phyloP scores from a whole-genome alignment of 805 yeast species.

The Blastobotrys parvus region DNA sequence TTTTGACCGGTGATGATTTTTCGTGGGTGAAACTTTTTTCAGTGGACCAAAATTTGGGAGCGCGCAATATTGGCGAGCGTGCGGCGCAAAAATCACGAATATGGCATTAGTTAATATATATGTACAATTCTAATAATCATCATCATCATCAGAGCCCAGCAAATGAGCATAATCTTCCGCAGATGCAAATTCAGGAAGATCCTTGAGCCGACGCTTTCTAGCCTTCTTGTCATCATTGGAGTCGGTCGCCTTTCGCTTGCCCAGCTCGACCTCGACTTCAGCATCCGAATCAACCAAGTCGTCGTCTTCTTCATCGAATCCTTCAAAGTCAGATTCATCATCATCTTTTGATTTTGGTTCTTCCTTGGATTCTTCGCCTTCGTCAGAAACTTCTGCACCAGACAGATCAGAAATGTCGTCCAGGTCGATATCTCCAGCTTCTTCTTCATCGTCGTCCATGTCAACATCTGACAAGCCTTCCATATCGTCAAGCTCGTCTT shows the following conservation, averaged over 20 bases:
- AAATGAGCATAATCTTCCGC: conserved; percentile 80
- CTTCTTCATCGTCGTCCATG: conserved; percentile 24
- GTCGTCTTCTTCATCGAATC: conserved; percentile 33
- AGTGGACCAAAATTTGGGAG: no score
- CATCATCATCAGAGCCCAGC: conserved; percentile 52
- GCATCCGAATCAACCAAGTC: conserved; percentile 22
- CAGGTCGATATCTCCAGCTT: conserved; percentile 21
- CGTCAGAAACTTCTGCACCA: conserved; percentile 21
- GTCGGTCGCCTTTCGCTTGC: conserved; percentile 19
- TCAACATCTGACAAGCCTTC: conserved; percentile 13
- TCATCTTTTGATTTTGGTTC: conserved; percentile 17
- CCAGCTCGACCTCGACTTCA: conserved; percentile 23
- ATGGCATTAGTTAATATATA: neutral
- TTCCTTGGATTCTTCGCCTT: conserved; percentile 17
- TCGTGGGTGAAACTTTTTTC: neutral
- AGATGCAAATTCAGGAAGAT: conserved; percentile 78
- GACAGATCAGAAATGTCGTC: conserved; percentile 30
- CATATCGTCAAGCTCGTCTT: conserved; percentile 20
- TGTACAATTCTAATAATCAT: conserved; percentile 5
- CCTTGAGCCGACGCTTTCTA: conserved; percentile 51
- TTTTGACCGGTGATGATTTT: neutral
- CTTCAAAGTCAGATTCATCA: conserved; percentile 28
- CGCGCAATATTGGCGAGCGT: neutral
- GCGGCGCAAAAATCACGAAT: neutral
- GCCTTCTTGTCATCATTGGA: conserved; percentile 26